phyloP scores from a whole-genome alignment of 805 yeast species.

The Myxozyma melibiosi region DNA sequence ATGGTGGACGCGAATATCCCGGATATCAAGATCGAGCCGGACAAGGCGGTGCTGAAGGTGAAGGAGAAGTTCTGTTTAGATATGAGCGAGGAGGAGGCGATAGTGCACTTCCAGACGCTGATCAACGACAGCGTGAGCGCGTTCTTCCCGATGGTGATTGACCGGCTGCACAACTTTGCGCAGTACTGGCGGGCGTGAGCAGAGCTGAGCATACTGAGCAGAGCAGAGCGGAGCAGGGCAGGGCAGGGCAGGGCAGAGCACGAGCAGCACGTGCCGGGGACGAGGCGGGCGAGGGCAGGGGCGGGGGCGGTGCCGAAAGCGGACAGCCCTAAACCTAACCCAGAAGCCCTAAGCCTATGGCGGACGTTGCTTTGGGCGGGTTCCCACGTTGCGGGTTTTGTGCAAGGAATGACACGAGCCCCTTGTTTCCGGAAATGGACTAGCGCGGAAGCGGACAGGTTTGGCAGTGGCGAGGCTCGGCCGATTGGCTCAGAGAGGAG shows the following conservation, averaged over 20 bases:
- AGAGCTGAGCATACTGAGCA: neutral
- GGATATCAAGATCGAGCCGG: constrained; percentile 80
- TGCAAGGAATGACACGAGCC: neutral
- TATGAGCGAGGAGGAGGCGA: constrained; percentile 94
- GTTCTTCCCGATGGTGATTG: constrained; percentile 90
- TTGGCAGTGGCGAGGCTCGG: too few species aligned
- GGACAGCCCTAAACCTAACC: neutral
- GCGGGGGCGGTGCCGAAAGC: neutral
- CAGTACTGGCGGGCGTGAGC: constrained; percentile 91
- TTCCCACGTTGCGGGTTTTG: constrained; percentile 21
- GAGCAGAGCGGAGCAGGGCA: too few species aligned
- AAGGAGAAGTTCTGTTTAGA: constrained; percentile 93
- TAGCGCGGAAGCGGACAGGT: too few species aligned
- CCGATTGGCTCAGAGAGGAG: neutral
- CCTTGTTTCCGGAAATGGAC: neutral
- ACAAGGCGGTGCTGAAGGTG: constrained; percentile 79
- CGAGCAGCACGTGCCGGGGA: neutral
- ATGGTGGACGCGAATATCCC: constrained; percentile 95
- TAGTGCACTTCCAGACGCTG: constrained; percentile 87
- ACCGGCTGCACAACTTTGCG: constrained; percentile 90
- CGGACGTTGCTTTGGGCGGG: constrained; percentile 24
- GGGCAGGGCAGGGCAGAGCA: too few species aligned
- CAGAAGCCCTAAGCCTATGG: constrained; percentile 23
- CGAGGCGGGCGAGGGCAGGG: neutral
- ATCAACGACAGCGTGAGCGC: constrained; percentile 95